A percentile compares a stretch with the other conserved stretches of the same genome.
Conservation (phyloP, 176 grass and related monocot species). For the Ensete glaucum region DNA sequence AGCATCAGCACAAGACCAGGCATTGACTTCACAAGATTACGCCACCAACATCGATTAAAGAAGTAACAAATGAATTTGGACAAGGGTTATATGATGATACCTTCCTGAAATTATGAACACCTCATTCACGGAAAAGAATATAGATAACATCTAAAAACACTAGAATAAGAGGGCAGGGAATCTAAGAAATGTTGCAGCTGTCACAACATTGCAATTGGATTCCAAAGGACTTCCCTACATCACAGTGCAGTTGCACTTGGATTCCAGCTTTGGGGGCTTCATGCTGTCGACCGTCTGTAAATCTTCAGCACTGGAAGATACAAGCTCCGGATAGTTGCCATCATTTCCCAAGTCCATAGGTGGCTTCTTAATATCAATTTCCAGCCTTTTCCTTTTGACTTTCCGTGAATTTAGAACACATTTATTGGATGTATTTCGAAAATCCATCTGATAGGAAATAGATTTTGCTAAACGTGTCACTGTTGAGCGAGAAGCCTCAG, state of each 20-base stretch:
- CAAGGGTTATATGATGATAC: background rate
- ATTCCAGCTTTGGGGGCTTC: constrained; percentile 80
- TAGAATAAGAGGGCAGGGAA: background rate
- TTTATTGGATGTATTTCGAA: constrained; percentile 31
- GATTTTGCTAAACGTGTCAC: constrained; percentile 36
- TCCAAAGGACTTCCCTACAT: constrained; percentile 33
- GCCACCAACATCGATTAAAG: no score
- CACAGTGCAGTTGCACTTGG: constrained; percentile 92
- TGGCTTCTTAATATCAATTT: constrained; percentile 34
- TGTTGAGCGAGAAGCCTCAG: constrained; percentile 20
- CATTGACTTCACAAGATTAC: background rate
- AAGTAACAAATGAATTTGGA: background rate
- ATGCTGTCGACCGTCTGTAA: constrained; percentile 37
- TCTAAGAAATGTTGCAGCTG: background rate
- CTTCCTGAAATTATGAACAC: background rate
- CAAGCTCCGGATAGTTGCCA: constrained; percentile 29
- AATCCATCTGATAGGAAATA: constrained; percentile 26
- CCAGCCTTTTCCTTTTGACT: constrained; percentile 81
- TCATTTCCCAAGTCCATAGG: constrained; percentile 13
- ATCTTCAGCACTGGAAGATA: constrained; percentile 25
- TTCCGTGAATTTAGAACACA: constrained; percentile 33
- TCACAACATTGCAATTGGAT: background rate
- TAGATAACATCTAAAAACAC: no score
- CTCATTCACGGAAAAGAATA: no score
- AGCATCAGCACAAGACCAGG: background rate